These are phyloP conservation scores for Salix suchowensis DNA, from an alignment of 345 rosid genomes.

Conservation along the genomic window DNA sequence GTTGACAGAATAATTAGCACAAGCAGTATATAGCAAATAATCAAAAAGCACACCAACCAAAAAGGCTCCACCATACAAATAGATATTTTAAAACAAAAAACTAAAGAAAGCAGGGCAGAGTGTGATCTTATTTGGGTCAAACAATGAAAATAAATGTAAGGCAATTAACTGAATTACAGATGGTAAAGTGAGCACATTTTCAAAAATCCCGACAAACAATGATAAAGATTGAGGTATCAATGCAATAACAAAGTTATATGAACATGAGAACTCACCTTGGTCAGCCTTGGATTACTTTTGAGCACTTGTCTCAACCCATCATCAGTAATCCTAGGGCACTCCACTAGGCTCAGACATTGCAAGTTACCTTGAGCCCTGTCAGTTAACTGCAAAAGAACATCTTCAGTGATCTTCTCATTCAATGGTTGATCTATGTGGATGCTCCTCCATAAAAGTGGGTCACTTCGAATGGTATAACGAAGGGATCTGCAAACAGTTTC, in stretches of 20 bases:
- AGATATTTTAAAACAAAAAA: not conserved
- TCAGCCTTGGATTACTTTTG: constrained; percentile 55
- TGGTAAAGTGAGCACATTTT: not conserved
- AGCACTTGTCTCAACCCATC: constrained; percentile 58
- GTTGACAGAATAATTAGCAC: not conserved
- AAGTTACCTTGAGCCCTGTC: constrained; percentile 73
- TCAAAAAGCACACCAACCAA: not conserved
- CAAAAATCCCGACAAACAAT: not conserved
- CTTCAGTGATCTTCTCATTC: constrained; percentile 86
- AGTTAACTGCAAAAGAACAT: constrained; percentile 58
- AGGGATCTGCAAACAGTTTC: constrained; percentile 68
- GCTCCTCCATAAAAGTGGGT: constrained; percentile 67
- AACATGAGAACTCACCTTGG: constrained; percentile 48
- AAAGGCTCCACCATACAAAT: not conserved
- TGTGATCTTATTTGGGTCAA: not conserved
- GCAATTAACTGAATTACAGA: not conserved
- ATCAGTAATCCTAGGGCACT: constrained; percentile 71
- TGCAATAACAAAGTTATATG: not conserved
- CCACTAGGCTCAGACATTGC: constrained; percentile 73
- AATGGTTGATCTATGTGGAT: constrained; percentile 71
- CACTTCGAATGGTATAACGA: constrained; percentile 46
- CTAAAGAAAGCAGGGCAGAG: too few species aligned
- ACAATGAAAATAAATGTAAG: not conserved
- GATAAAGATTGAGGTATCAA: not conserved
- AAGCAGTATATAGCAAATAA: not conserved